These are phyloP conservation scores for Candida freyschussii DNA, from an alignment of 1,139 yeast species.

Conservation along the genomic window DNA sequence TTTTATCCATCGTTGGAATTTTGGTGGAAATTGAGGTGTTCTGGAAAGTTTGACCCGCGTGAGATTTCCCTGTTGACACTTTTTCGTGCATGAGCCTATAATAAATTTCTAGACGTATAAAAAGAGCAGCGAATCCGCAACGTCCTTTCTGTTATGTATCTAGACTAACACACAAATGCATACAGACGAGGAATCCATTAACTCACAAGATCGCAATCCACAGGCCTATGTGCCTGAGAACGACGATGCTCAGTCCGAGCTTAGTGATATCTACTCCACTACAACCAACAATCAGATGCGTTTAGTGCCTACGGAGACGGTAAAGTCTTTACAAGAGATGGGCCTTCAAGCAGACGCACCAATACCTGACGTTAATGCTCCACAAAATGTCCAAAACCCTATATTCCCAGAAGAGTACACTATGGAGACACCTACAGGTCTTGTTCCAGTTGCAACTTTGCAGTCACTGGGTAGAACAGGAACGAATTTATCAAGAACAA, in stretches of 20 bases:
- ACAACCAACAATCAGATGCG: constrained; percentile 25
- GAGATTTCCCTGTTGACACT: constrained; percentile 5
- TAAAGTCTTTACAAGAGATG: constrained; percentile 54
- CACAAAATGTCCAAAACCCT: constrained; percentile 51
- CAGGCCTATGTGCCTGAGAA: constrained; percentile 29
- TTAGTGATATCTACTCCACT: constrained; percentile 32
- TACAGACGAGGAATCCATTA: constrained; percentile 13
- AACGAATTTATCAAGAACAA: constrained; percentile 32
- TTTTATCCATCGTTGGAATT: background rate
- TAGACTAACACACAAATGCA: constrained; percentile 2
- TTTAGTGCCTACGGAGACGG: constrained; percentile 60
- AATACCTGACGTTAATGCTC: constrained; percentile 54
- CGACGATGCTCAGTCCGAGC: constrained; percentile 42
- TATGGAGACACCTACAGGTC: constrained; percentile 79
- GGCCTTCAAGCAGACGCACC: constrained; percentile 55
- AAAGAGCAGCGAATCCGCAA: constrained; percentile 2
- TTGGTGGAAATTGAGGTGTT: no score
- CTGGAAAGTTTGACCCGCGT: constrained; percentile 12
- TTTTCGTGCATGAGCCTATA: no score
- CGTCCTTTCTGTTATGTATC: no score
- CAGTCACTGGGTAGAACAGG: constrained; percentile 59
- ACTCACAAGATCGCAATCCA: constrained; percentile 15
- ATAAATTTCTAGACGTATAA: constrained; percentile 3
- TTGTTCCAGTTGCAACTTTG: constrained; percentile 73
- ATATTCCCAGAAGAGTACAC: constrained; percentile 92